Evolutionary conservation across 441 rosid species (phyloP), one percentile per base, ranked within the genome.

Genomic region (Erysimum cheiri): DNA sequence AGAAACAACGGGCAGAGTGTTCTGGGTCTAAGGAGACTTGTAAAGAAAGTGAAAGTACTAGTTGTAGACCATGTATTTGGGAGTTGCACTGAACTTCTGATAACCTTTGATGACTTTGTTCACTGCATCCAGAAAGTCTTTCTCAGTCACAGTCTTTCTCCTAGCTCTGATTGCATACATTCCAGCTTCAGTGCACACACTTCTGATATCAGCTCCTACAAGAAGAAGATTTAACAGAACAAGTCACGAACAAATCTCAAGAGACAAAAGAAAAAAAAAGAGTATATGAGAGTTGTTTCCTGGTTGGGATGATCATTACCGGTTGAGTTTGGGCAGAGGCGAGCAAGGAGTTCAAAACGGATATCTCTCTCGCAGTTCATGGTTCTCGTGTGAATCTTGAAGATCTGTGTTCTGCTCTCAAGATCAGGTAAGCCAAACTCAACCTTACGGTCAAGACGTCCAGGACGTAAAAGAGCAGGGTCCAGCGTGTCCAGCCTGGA

Each of bases 281-380:
- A 19, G 22, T 19, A 19, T 19, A 19, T 19, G 22, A 19, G 22
- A 67, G 29, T 33, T 24, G 14, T 35, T 39, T 29, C 5, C 31
- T 14, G 37, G 29, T 61, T 7, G 9, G 50, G 69, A 60, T 43
- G 24, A 22, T 22, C 36, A 40, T 5, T 82, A 89, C 97, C 98
- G 0, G 97, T 93, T 1, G 98, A 91, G 77, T 93, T 93, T 2
- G 98, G 98, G 72, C 98, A 91, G 72, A 94, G 98, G 26, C 96
- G 92, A 44, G 98, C 88, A 66, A 94, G 85, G 13, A 94, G 98
- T 71, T 94, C 98, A 69, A 91, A 88, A 29, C 97, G 90, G 48
- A 94, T 77, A 70, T 91, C 97, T 59, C 94, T 84, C 68, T 94
- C 98, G 29, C 96, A 88, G 79, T 94, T 94, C 97, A 94, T 94